A percentile compares a stretch with the other conserved stretches of the same genome.
Conservation (phyloP, 2,329 filamentous ascomycete species). For the Colletotrichum salicis region DNA sequence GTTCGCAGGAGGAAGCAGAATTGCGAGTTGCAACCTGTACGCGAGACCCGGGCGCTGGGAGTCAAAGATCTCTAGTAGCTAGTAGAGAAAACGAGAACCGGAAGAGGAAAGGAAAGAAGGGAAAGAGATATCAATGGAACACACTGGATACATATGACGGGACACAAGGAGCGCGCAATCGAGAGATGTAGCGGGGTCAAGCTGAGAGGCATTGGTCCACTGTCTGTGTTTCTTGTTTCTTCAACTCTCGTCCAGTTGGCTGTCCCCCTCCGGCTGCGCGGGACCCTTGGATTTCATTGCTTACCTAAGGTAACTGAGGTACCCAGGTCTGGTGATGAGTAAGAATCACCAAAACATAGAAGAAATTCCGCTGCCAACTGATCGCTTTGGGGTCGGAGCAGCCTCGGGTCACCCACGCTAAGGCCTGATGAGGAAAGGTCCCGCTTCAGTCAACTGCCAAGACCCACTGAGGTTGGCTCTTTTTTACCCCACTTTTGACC, state of each 20-base stretch:
- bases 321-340: not conserved
- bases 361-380: not conserved
- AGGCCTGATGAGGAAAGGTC: not conserved
- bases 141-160: not conserved
- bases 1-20: not conserved
- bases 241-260: not conserved
- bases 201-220: not conserved
- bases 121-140: not conserved
- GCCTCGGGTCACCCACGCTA: constrained; percentile 14
- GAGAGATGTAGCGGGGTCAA: not conserved
- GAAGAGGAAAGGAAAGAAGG: not conserved
- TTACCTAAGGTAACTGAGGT: not conserved
- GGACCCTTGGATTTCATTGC: constrained; percentile 1
- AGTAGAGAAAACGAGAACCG: no score
- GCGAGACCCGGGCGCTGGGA: not conserved
- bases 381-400: constrained; percentile 4
- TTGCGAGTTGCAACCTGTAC: not conserved
- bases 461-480: no score
- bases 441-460: not conserved
- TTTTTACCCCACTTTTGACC: constrained; percentile 10
- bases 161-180: not conserved
- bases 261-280: constrained; percentile 17
- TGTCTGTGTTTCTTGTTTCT: constrained; percentile 2
- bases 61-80: not conserved
- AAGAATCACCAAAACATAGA: not conserved